A percentile compares a stretch with the other conserved stretches of the same genome.
phyloP scores from a whole-genome alignment of 441 rosid genomes.

The Syzygium syzygioides region DNA sequence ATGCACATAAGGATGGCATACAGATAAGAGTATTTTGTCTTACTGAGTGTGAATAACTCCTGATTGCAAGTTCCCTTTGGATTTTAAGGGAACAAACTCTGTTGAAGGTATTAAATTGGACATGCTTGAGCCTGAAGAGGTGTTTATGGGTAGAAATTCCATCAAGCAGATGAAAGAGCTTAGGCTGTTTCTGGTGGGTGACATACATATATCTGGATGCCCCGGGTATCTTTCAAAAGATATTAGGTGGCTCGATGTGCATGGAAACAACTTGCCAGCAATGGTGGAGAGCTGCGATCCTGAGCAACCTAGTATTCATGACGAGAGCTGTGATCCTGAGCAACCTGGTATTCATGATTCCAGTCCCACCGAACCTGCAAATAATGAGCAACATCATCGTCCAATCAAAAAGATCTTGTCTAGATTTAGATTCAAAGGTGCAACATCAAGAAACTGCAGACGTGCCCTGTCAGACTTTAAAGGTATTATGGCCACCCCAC shows the following conservation, averaged over 20 bases:
- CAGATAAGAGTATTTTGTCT: too few species aligned
- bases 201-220: neutral
- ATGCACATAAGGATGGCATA: too few species aligned
- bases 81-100: neutral
- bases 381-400: too few species aligned
- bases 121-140: neutral
- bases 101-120: slow-evolving; percentile 2
- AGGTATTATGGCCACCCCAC: too few species aligned
- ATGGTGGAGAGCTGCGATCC: neutral
- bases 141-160: neutral
- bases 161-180: neutral
- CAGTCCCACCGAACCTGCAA: too few species aligned
- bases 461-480: too few species aligned
- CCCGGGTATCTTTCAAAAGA: neutral
- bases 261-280: neutral
- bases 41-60: neutral
- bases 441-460: too few species aligned
- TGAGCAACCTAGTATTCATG: neutral
- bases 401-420: too few species aligned
- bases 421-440: too few species aligned
- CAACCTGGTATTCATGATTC: neutral
- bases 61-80: neutral
- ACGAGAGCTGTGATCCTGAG: neutral
- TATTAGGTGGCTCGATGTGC: neutral
- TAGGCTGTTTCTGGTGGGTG: neutral